These are phyloP conservation scores for Globisporangium ultimum DNA, from an alignment of 352 stramenopile species.

Conservation along the genomic window DNA sequence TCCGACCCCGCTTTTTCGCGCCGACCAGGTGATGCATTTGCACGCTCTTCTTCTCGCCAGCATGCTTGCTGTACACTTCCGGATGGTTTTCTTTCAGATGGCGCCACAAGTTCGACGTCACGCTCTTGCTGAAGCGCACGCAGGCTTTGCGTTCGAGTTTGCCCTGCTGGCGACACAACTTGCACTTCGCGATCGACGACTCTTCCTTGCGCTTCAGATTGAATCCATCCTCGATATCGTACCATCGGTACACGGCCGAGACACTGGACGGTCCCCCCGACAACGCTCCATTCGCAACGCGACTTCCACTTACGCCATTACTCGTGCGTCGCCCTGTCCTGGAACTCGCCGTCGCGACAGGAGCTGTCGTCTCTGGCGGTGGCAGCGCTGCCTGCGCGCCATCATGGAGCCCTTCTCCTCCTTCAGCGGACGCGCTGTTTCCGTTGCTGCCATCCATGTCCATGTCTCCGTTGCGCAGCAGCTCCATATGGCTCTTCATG, in stretches of 20 bases:
- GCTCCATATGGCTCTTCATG: conserved; percentile 17
- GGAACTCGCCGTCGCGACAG: no score
- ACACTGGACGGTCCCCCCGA: conserved; percentile 13
- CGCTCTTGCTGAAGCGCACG: conserved; percentile 81
- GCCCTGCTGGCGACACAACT: conserved; percentile 51
- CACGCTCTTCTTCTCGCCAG: conserved; percentile 71
- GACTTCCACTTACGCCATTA: not conserved
- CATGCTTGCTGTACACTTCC: conserved; percentile 68
- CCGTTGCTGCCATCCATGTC: not conserved
- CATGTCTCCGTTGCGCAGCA: conserved; percentile 12
- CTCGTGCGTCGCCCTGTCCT: no score
- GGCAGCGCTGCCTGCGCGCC: no score
- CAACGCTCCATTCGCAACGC: not conserved
- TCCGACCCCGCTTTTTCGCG: conserved; percentile 50
- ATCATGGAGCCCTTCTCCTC: no score
- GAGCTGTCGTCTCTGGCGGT: no score
- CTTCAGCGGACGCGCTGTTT: no score
- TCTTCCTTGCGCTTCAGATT: conserved; percentile 64
- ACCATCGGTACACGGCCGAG: conserved; percentile 80
- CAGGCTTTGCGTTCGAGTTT: conserved; percentile 63
- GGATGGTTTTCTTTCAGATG: conserved; percentile 81
- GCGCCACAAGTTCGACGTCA: conserved; percentile 81
- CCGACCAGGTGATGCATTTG: conserved; percentile 64
- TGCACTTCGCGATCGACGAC: conserved; percentile 68
- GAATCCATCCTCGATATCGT: conserved; percentile 66